Evolutionary conservation across 2,329 filamentous ascomycete species (phyloP), one percentile per base, ranked within the genome.

Genomic region (Amphichorda felina): DNA sequence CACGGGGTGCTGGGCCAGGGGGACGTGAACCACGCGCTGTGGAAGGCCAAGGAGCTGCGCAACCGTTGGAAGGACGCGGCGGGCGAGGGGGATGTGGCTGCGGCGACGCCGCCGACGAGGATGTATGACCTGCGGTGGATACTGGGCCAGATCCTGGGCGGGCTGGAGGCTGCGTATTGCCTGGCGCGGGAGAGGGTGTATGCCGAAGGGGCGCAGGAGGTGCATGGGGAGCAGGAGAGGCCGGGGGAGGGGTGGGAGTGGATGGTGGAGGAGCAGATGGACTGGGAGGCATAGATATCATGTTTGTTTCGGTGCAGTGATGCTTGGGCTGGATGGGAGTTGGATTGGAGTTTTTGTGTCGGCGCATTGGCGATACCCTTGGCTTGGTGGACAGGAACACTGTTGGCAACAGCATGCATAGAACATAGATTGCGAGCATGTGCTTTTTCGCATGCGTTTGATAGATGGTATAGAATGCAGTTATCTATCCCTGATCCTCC

Each of bases 21-120:
- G 0, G 62, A 69, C 3, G 72, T 77, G 5, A 61, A 67, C 9
- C 57, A 60, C n/a, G 71, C 79, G 36, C 61, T 86, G 4, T 64
- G 65, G 35, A 61, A 72, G 36, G 80, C 80, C 1, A 85, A 85
- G 50, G 77, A 82, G 43, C 64, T 82, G 38, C 63, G 80, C 2
- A 85, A 85, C 44, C 63, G 73, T 8, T 85, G 80, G 80, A 85
- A 85, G 56, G 72, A 77, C 36, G 76, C 71, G 0, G 76, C 26
- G 37, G 55, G 50, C 1, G 45, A 46, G 7, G 31, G 15, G 9
- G 34, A 33, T 8, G 15, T 7, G n/a, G 52, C 54, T 43, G 58
- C 31, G 8, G 19, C 18, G 31, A 33, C 51, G 35, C 53, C 50
- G 37, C 53, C 48, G 16, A 56, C 84, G 3, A 66, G 68, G 39